These are phyloP conservation scores for Murraya paniculata DNA, from an alignment of 345 rosid species.

Conservation along the genomic window DNA sequence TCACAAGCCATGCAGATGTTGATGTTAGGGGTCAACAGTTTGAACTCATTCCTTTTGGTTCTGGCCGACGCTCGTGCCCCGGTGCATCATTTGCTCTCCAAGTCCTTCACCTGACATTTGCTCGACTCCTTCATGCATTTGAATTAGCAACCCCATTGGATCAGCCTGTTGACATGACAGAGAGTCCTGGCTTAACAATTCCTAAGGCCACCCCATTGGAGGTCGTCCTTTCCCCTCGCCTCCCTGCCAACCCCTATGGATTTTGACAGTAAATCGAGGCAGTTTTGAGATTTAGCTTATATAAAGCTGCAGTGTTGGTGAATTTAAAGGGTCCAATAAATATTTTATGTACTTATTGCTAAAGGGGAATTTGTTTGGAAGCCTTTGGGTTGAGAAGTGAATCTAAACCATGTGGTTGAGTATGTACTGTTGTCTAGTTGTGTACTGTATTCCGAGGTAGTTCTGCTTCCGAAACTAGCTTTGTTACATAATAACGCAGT, in stretches of 20 bases:
- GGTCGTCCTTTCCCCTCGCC: conserved; percentile 41
- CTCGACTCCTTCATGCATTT: conserved; percentile 44
- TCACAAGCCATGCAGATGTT: conserved; percentile 28
- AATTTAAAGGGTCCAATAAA: neutral
- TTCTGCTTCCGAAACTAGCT: neutral
- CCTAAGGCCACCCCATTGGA: conserved; percentile 49
- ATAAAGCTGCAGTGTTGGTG: neutral
- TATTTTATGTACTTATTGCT: neutral
- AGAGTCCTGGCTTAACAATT: conserved; percentile 37
- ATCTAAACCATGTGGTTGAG: neutral
- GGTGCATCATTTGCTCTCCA: conserved; percentile 41
- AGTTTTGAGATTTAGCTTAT: neutral
- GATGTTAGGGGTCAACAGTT: conserved; percentile 47
- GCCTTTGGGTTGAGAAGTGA: neutral
- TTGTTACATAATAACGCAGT: no score
- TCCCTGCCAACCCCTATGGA: conserved; percentile 16
- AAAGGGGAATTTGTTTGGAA: neutral
- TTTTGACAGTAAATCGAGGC: neutral
- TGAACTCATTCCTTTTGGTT: conserved; percentile 49
- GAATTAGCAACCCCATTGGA: conserved; percentile 24
- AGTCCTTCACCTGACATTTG: conserved; percentile 36
- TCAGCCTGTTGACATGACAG: conserved; percentile 34
- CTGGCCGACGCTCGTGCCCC: conserved; percentile 53
- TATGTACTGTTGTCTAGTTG: neutral
- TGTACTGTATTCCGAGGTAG: neutral